phyloP scores from a whole-genome alignment of 2,329 filamentous ascomycete species.

The Elsinoe ampelina region DNA sequence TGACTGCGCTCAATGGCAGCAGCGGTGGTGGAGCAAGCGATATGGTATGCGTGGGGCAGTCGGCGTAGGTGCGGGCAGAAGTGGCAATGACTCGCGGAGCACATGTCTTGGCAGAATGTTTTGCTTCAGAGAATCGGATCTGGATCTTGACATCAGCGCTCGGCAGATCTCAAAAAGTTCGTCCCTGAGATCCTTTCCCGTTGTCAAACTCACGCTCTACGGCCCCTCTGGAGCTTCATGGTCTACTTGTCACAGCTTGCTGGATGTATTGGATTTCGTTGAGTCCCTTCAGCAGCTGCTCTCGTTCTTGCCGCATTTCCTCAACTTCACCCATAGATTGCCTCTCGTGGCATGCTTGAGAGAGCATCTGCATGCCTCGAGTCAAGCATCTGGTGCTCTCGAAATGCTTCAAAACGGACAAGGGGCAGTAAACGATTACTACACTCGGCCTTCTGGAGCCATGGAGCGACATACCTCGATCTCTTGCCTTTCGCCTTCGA shows the following conservation, averaged over 20 bases:
- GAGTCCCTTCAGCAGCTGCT: neutral
- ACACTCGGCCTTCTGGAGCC: constrained; percentile 48
- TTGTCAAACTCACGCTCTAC: neutral
- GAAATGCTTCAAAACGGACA: constrained; percentile 31
- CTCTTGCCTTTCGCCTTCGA: constrained; percentile 24
- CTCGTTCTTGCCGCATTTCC: neutral
- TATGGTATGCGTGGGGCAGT: constrained; percentile 7
- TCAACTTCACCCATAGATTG: neutral
- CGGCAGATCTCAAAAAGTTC: constrained; percentile 9
- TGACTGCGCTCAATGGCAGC: constrained; percentile 1
- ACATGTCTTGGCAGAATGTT: neutral
- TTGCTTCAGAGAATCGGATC: neutral
- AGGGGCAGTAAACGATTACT: constrained; percentile 40
- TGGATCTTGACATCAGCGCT: neutral
- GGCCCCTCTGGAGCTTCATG: neutral
- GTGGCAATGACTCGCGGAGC: neutral
- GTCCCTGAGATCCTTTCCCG: neutral
- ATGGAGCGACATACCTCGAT: constrained; percentile 41
- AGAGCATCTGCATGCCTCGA: constrained; percentile 50
- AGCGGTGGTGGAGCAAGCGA: neutral
- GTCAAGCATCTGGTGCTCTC: constrained; percentile 44
- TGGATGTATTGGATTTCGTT: neutral
- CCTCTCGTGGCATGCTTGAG: constrained; percentile 46
- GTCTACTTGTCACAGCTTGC: neutral
- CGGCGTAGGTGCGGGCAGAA: neutral